Evolutionary conservation across 1,139 yeast genomes (phyloP), one percentile per base, ranked within the genome.

Genomic region (Nadsonia commutata): DNA sequence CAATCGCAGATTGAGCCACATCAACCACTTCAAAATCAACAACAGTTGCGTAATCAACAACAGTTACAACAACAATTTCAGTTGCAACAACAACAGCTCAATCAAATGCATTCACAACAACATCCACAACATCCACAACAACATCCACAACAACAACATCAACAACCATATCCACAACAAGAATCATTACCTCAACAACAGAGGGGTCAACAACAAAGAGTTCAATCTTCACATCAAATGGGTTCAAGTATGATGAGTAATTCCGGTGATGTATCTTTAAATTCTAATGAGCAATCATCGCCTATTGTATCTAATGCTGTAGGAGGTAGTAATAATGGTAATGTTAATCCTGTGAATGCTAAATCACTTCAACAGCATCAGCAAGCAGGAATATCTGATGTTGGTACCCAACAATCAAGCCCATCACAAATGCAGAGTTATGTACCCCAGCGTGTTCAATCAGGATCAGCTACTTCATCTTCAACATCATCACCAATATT

Each of bases 141-240:
- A 7, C 36, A 53, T 45, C 52, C 54, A 43, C 62, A 55, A 40
- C 31, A 50, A 46, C 54, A 54, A 44, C 63, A 53, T 45, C 48
- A 50, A 19, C 31, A 37, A 18, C 37, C 38, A 20, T 31, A 38
- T 5, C 44, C n/a, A 39, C 49, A 46, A 41, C 51, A 48, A 44
- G 52, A 48, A 40, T 52, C 46, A 20, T 44, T 31, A 18, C 40
- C 19, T 20, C 38, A 40, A 16, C 40, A 43, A n/a, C 46, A 41
- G 31, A 23, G 16, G 17, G 18, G 27, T 33, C 44, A 37, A 37
- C 41, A 37, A 20, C 43, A 33, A 36, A 5, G 27, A n/a, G 33
- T 20, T n/a, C 40, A 36, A 39, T n/a, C n/a, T n/a, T n/a, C n/a
- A n/a, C n/a, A n/a, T n/a, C n/a, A n/a, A n/a, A n/a, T n/a, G n/a